These are phyloP conservation scores for Annona cherimola DNA, from an alignment of 164 flowering plant species.

Conservation along the genomic window DNA sequence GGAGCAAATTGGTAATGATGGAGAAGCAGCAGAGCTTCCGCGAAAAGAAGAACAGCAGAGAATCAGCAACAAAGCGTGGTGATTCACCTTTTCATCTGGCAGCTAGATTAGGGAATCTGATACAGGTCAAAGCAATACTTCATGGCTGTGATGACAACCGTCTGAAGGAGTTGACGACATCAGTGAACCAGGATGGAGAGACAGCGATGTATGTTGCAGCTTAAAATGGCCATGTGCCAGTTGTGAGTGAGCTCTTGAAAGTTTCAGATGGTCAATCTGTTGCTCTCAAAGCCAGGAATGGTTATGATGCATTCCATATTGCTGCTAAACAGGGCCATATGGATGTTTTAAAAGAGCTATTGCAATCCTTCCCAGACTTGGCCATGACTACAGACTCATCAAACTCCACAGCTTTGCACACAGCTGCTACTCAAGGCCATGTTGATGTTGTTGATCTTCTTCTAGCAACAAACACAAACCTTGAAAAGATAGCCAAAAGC, in stretches of 20 bases:
- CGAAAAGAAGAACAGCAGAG: constrained; percentile 56
- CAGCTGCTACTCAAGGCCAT: constrained; percentile 90
- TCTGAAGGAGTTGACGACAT: constrained; percentile 39
- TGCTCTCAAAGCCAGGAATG: constrained; percentile 57
- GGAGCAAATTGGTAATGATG: constrained; percentile 2
- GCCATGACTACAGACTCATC: constrained; percentile 79
- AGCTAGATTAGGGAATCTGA: constrained; percentile 65
- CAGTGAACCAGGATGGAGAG: constrained; percentile 70
- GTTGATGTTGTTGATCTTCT: constrained; percentile 75
- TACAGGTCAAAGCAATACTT: constrained; percentile 53
- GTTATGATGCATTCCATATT: constrained; percentile 81
- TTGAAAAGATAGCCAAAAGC: constrained; percentile 76
- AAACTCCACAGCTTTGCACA: constrained; percentile 85
- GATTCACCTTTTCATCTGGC: constrained; percentile 75
- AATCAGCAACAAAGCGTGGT: constrained; percentile 82
- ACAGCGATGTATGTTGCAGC: constrained; percentile 82
- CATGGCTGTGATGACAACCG: constrained; percentile 28
- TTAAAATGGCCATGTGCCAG: constrained; percentile 61
- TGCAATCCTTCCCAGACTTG: constrained; percentile 54
- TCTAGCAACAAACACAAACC: constrained; percentile 64
- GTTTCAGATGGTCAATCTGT: constrained; percentile 59
- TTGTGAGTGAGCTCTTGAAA: constrained; percentile 65
- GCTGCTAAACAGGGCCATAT: constrained; percentile 93
- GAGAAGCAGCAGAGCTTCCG: constrained; percentile 49
- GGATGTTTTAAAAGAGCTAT: constrained; percentile 73